These are phyloP conservation scores for Lasiodiplodia gonubiensis DNA, from an alignment of 2,329 filamentous ascomycete species.

Conservation along the genomic window DNA sequence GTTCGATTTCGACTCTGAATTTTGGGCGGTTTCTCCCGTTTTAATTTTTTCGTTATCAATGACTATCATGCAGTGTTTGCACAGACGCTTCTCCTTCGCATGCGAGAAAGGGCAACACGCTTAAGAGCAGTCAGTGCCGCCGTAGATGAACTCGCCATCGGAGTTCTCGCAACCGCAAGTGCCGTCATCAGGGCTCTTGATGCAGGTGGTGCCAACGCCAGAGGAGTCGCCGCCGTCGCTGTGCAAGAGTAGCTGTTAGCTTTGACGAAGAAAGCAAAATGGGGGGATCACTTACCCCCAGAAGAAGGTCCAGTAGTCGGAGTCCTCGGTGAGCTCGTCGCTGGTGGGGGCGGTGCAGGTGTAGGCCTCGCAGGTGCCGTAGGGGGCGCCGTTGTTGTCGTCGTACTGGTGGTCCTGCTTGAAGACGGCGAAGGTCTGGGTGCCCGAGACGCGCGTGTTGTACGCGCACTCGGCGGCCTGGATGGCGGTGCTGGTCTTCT, in stretches of 20 bases:
- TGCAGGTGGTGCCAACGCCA: slow-evolving; percentile 38
- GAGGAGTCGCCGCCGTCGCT: slow-evolving; percentile 31
- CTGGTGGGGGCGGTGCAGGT: slow-evolving; percentile 12
- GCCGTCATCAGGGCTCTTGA: slow-evolving; percentile 34
- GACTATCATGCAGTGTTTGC: background rate
- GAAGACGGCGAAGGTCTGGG: slow-evolving; percentile 50
- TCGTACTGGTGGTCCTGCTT: slow-evolving; percentile 54
- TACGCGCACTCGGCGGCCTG: slow-evolving; percentile 52
- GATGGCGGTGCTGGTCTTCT: slow-evolving; percentile 45
- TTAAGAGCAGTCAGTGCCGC: slow-evolving; percentile 1
- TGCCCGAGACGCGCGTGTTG: slow-evolving; percentile 46
- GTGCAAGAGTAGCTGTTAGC: slow-evolving; percentile 3
- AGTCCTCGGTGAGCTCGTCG: background rate
- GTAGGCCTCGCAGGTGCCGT: slow-evolving; percentile 44
- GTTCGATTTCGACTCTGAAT: background rate
- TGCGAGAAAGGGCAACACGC: background rate
- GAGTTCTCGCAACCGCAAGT: slow-evolving; percentile 26
- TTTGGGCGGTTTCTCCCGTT: background rate
- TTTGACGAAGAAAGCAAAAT: slow-evolving; percentile 45
- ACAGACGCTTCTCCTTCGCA: background rate
- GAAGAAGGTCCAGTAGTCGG: slow-evolving; percentile 20
- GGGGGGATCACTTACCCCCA: slow-evolving; percentile 37
- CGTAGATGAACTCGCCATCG: slow-evolving; percentile 6
- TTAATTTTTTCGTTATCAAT: background rate
- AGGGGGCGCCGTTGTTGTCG: slow-evolving; percentile 51